A percentile compares a stretch with the other conserved stretches of the same genome.
Evolutionary conservation across 1,139 yeast genomes (phyloP).

Genomic region (Suhomyces maxii): DNA sequence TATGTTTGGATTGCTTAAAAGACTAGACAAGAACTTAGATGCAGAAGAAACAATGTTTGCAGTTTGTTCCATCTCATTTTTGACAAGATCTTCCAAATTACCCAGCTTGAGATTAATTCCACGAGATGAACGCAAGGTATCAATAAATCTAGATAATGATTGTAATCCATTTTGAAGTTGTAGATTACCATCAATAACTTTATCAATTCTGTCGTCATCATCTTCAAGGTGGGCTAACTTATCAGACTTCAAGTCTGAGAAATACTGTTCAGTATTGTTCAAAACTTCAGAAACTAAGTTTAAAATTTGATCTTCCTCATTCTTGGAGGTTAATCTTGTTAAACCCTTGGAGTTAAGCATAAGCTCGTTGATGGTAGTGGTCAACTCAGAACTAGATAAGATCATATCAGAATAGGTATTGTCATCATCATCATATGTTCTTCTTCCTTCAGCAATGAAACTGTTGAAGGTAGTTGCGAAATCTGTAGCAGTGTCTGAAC

Average conservation of each 20-base stretch:
- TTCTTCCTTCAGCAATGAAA: conserved; percentile 74
- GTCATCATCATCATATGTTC: conserved; percentile 57
- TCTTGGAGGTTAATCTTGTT: conserved; percentile 52
- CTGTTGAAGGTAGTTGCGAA: conserved; percentile 80
- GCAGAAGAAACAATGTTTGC: conserved; percentile 72
- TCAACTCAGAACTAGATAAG: conserved; percentile 64
- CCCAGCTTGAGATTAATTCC: conserved; percentile 44
- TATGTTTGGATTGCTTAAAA: conserved; percentile 57
- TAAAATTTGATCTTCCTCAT: conserved; percentile 54
- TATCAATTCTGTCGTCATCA: conserved; percentile 72
- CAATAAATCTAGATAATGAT: conserved; percentile 55
- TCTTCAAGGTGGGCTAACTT: conserved; percentile 48
- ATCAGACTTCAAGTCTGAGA: conserved; percentile 58
- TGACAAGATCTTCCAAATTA: conserved; percentile 70
- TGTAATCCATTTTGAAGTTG: conserved; percentile 74
- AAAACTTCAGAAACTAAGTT: conserved; percentile 58
- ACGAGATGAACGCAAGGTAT: conserved; percentile 48
- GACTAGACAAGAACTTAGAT: conserved; percentile 54
- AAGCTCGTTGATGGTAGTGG: conserved; percentile 65
- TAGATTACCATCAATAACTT: conserved; percentile 72
- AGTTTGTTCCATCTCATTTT: conserved; percentile 68
- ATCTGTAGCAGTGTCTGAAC: conserved; percentile 73
- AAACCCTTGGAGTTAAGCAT: conserved; percentile 73
- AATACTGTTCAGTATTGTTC: conserved; percentile 60
- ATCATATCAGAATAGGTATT: conserved; percentile 57